Conservation (phyloP, 108 stramenopile species). For the Hondaea fermentalgiana region DNA sequence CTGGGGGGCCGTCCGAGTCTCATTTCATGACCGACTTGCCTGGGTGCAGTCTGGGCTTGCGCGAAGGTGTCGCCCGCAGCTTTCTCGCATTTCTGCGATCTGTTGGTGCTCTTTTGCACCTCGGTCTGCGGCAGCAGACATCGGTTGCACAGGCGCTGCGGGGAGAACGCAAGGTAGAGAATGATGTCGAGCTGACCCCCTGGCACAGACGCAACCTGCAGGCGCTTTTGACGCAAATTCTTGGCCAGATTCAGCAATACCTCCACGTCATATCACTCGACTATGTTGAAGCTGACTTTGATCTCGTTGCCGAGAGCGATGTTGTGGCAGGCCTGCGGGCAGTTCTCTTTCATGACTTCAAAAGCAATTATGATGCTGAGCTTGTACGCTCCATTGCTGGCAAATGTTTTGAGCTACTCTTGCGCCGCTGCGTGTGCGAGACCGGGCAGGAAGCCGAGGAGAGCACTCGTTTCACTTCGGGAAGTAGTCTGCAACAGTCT, state of each 20-base stretch:
- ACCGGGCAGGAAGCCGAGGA: not conserved
- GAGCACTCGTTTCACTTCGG: not conserved
- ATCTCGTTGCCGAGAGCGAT: not conserved
- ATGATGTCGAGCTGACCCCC: not conserved
- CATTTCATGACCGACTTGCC: not conserved
- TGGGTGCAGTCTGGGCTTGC: not conserved
- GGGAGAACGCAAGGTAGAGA: not conserved
- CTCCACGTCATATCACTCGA: conserved; percentile 2
- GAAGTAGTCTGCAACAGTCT: conserved; percentile 2
- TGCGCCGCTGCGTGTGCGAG: not conserved
- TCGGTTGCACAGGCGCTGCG: not conserved
- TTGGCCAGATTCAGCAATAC: not conserved
- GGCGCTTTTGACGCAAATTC: not conserved
- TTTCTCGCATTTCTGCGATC: not conserved
- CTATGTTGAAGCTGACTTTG: not conserved
- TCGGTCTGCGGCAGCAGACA: not conserved
- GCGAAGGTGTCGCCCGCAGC: not conserved
- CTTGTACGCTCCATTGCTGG: not conserved
- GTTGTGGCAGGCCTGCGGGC: not conserved
- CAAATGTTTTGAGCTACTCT: not conserved
- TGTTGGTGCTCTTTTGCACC: not conserved
- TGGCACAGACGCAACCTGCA: not conserved
- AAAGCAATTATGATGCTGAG: not conserved
- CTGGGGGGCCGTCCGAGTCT: not conserved
- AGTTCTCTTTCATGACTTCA: not conserved